Evolutionary conservation across 2,329 filamentous ascomycete genomes (phyloP), one percentile per base, ranked within the genome.

Genomic region (Phyllosticta ampelicida): DNA sequence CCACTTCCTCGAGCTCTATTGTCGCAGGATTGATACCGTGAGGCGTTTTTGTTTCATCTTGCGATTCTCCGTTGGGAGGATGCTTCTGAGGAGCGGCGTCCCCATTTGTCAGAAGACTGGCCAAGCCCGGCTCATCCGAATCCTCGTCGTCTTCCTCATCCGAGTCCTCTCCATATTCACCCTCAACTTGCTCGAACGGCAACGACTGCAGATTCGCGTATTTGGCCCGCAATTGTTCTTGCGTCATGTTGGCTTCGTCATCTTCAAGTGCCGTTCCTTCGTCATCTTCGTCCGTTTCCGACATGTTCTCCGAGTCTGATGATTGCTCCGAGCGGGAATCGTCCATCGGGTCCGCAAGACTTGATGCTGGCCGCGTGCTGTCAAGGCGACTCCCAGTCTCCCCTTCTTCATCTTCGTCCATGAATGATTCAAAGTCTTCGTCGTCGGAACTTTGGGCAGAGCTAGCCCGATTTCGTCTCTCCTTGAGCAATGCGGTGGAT

Each of bases 191-290:
- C 9, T 62, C 48, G 13, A 60, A 53, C 1, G 65, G 64, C 8
- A 71, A 61, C 18, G 77, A 76, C 0, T 84, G 83, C 6, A 89
- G 74, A 56, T 84, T 78, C 9, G 83, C 82, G 62, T 89, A 90
- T 68, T 90, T 90, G 48, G 78, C 78, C 23, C 78, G 80, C 13
- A 89, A 69, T 66, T 89, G 83, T 59, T 88, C 86, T 61, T 86
- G 81, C 0, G 85, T 87, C 3, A 90, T 75, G 10, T 78, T 77
- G 60, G 86, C 86, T 51, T 86, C 84, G 1, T 78, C 76, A 9
- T 73, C 70, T 9, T 73, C 73, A 3, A 67, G 68, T 66, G 71
- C 70, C 51, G 68, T 66, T 48, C 70, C 71, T 54, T 75, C 73
- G 28, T 79, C 76, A 51, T 76, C 72, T 30, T 74, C 73, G 9